phyloP scores from a whole-genome alignment of 768 basidiomycete species.

The Kwoniella botswanensis region DNA sequence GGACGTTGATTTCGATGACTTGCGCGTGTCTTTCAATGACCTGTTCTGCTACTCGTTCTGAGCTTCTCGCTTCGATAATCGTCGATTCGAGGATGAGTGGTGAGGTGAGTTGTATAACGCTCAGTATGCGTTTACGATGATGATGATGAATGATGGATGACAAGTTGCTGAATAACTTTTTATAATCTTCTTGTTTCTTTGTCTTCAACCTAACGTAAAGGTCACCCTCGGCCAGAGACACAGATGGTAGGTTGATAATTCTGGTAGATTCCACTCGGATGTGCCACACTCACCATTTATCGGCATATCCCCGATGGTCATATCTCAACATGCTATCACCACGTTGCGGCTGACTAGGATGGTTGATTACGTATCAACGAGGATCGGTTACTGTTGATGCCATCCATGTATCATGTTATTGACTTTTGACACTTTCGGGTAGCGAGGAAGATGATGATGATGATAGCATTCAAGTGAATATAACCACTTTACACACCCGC shows the following conservation, averaged over 20 bases:
- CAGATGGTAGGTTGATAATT: conserved; percentile 1
- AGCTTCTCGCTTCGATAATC: background rate
- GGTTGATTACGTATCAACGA: conserved; percentile 6
- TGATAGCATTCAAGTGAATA: background rate
- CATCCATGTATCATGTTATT: conserved; percentile 3
- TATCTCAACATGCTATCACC: background rate
- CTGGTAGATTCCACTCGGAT: conserved; percentile 10
- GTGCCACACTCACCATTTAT: conserved; percentile 12
- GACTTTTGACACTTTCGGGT: background rate
- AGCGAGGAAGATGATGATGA: background rate
- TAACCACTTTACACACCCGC: background rate
- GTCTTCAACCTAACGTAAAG: background rate
- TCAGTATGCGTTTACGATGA: conserved; percentile 15
- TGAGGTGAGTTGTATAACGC: conserved; percentile 20
- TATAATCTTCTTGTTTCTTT: conserved; percentile 9
- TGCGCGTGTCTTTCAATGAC: background rate
- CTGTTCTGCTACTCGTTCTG: background rate
- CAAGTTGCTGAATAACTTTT: conserved; percentile 2
- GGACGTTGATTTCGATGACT: background rate
- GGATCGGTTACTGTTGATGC: background rate
- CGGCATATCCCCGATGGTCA: conserved; percentile 11
- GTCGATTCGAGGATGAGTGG: conserved; percentile 12
- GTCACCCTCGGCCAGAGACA: conserved; percentile 11
- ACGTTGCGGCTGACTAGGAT: background rate
- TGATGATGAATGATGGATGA: conserved; percentile 5